A percentile compares a stretch with the other conserved stretches of the same genome.
Evolutionary conservation across 2,329 filamentous ascomycete species (phyloP).

Genomic region (Nannizzia gypsea): DNA sequence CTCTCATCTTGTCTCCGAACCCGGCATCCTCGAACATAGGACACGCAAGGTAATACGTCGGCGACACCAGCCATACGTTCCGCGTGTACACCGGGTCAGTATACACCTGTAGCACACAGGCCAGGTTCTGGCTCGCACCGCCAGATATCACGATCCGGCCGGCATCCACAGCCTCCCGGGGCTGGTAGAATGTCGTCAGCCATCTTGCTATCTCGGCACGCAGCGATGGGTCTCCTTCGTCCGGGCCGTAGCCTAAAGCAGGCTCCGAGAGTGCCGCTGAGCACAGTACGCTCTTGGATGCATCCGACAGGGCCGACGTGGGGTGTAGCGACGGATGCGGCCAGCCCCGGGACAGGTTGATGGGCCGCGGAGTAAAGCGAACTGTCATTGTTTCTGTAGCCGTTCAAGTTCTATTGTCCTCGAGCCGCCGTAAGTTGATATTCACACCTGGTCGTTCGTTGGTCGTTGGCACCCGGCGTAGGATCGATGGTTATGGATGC

Average conservation of each 20-base stretch:
- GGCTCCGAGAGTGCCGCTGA: constrained; percentile 47
- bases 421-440: background rate
- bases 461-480: background rate
- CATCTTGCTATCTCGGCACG: constrained; percentile 57
- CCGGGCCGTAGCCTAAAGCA: constrained; percentile 68
- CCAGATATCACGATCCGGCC: constrained; percentile 68
- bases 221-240: constrained; percentile 58
- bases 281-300: constrained; percentile 50
- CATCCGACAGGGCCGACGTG: constrained; percentile 47
- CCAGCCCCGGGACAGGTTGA: constrained; percentile 37
- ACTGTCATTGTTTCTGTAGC: background rate
- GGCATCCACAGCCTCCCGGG: constrained; percentile 32
- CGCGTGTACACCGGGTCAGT: constrained; percentile 66
- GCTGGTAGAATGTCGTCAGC: constrained; percentile 53
- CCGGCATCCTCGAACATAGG: constrained; percentile 75
- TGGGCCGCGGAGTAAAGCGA: constrained; percentile 13
- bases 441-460: background rate
- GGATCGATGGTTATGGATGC: background rate
- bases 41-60: constrained; percentile 74
- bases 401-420: background rate
- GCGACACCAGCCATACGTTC: constrained; percentile 68
- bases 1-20: constrained; percentile 54
- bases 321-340: constrained; percentile 53
- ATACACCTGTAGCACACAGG: constrained; percentile 64
- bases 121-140: constrained; percentile 73